phyloP scores from a whole-genome alignment of 2,329 filamentous ascomycete species.

The Venturiaceae sp. region DNA sequence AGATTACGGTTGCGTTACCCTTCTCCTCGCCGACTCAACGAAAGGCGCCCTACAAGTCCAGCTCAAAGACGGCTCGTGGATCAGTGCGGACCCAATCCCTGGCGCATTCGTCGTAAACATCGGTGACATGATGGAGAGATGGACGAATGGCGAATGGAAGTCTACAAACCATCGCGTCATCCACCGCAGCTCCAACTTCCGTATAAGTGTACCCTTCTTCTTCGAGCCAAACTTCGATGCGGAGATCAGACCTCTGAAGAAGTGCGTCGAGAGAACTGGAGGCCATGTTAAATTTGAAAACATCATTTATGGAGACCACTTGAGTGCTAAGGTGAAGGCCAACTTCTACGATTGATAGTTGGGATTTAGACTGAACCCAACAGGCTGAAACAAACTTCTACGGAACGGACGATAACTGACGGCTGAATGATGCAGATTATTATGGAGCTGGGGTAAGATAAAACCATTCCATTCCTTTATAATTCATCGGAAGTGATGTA shows the following conservation, averaged over 20 bases:
- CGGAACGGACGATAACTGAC: not conserved
- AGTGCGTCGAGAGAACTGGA: slow-evolving; percentile 25
- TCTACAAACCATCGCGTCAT: slow-evolving; percentile 36
- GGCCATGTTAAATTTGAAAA: slow-evolving; percentile 19
- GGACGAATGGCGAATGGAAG: slow-evolving; percentile 34
- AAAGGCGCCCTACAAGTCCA: slow-evolving; percentile 33
- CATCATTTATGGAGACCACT: slow-evolving; percentile 32
- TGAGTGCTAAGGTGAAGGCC: slow-evolving; percentile 30
- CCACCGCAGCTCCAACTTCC: slow-evolving; percentile 26
- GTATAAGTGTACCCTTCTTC: slow-evolving; percentile 39
- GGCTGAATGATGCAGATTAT: not conserved
- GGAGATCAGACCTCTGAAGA: slow-evolving; percentile 24
- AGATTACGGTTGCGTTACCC: slow-evolving; percentile 38
- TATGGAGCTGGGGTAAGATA: not conserved
- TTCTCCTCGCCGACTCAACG: slow-evolving; percentile 34
- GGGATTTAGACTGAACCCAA: not conserved
- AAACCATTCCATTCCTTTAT: too few species aligned
- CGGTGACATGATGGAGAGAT: slow-evolving; percentile 38
- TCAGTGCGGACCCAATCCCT: slow-evolving; percentile 32
- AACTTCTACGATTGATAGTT: slow-evolving; percentile 25
- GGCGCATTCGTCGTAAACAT: slow-evolving; percentile 40
- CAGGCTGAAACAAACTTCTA: not conserved
- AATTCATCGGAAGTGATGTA: too few species aligned
- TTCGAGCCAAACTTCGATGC: slow-evolving; percentile 36
- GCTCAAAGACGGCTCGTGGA: slow-evolving; percentile 32